phyloP scores from a whole-genome alignment of 2,329 filamentous ascomycete species.

The Colletotrichum navitas region DNA sequence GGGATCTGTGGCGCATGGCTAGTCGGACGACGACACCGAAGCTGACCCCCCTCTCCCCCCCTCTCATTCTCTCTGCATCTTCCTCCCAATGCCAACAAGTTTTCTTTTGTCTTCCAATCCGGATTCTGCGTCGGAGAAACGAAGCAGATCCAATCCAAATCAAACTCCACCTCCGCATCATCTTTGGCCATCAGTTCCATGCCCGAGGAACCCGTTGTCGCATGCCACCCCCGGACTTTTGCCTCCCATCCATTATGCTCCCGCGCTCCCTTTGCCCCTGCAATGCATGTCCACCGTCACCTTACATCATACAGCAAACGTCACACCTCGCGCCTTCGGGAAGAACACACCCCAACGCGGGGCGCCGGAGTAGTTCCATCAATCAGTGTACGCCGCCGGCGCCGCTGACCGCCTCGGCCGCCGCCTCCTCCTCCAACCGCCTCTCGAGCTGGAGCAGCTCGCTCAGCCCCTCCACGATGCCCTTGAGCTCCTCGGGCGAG shows the following conservation, averaged over 20 bases:
- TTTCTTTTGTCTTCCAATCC: neutral
- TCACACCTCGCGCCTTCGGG: neutral
- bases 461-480: constrained; percentile 53
- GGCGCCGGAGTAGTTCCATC: constrained; percentile 4
- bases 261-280: neutral
- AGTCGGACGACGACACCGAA: neutral
- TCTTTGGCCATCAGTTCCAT: neutral
- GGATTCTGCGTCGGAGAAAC: neutral
- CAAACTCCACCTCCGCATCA: neutral
- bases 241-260: constrained; percentile 7
- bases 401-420: too few relatives aligned
- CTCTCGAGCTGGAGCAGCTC: constrained; percentile 51
- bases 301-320: neutral
- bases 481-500: constrained; percentile 50
- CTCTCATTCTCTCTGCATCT: neutral
- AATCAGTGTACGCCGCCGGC: constrained; percentile 23
- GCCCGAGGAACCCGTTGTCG: neutral
- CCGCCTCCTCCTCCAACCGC: constrained; percentile 46
- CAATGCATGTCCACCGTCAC: neutral
- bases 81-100: neutral
- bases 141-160: neutral
- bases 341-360: neutral
- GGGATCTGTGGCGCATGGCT: too few relatives aligned
- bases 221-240: neutral
- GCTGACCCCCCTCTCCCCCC: too few relatives aligned